Conservation (phyloP, 805 yeast genomes). For the Starmerella kuoi region DNA sequence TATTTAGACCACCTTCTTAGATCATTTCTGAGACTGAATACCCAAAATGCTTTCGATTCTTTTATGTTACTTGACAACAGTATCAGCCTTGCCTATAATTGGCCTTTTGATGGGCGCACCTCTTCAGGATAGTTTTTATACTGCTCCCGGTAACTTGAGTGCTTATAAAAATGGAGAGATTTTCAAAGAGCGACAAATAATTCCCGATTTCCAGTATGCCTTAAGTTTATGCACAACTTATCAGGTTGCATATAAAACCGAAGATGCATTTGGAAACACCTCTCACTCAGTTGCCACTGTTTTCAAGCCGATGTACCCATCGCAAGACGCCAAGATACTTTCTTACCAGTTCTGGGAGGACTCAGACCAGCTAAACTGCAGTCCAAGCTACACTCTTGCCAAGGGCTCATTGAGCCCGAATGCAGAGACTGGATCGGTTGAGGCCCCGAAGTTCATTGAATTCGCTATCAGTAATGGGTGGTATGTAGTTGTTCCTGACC, state of each 20-base stretch:
- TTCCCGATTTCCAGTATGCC: neutral
- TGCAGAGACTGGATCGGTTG: constrained; percentile 1
- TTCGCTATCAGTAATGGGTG: constrained; percentile 7
- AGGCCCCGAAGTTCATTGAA: constrained; percentile 1
- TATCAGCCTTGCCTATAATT: too few species aligned
- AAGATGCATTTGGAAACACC: constrained; percentile 8
- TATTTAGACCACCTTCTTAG: too few species aligned
- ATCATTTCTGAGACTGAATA: too few species aligned
- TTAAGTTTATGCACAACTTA: constrained; percentile 1
- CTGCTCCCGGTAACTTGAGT: constrained; percentile 6
- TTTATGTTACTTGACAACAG: too few species aligned
- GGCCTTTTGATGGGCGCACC: too few species aligned
- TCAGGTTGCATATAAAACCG: constrained; percentile 17
- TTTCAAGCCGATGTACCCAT: constrained; percentile 12
- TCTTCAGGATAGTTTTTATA: constrained; percentile 15
- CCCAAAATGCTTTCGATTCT: too few species aligned
- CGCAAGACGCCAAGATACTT: constrained; percentile 8
- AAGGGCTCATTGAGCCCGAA: constrained; percentile 6
- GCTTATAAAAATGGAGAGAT: constrained; percentile 11
- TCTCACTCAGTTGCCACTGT: constrained; percentile 18
- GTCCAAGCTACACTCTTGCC: constrained; percentile 24
- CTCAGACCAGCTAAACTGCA: constrained; percentile 22
- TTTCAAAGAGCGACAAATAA: constrained; percentile 2
- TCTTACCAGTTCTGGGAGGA: constrained; percentile 27
- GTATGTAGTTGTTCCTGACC: constrained; percentile 22